Percentiles rank a stretch among this genome's conserved stretches.
Conservation (phyloP, 2,329 filamentous ascomycete genomes). For the Alternaria gansuensis region DNA sequence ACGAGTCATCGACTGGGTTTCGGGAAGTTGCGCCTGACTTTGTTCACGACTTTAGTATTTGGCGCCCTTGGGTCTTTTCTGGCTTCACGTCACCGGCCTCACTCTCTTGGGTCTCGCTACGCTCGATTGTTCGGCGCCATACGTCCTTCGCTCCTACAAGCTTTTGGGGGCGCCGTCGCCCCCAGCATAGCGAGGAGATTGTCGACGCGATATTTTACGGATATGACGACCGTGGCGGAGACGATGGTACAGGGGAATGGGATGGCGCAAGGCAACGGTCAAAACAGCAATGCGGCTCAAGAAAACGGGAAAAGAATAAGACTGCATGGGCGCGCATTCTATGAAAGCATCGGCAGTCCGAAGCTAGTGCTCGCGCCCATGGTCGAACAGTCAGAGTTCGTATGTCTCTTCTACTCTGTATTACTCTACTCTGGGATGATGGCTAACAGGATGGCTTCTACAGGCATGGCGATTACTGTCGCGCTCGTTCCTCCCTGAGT, state of each 20-base stretch:
- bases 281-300: slow-evolving; percentile 18
- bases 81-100: neutral
- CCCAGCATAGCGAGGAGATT: slow-evolving; percentile 19
- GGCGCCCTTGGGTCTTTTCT: neutral
- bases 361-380: slow-evolving; percentile 93
- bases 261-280: neutral
- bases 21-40: too few species aligned
- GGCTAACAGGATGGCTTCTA: slow-evolving; percentile 18
- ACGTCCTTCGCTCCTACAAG: slow-evolving; percentile 24
- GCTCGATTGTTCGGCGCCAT: slow-evolving; percentile 28
- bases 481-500: slow-evolving; percentile 81
- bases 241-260: slow-evolving; percentile 20
- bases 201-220: slow-evolving; percentile 22
- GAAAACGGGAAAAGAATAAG: slow-evolving; percentile 57
- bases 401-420: slow-evolving; percentile 59
- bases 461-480: slow-evolving; percentile 97
- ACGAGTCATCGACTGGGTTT: neutral
- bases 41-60: neutral
- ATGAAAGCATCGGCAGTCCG: slow-evolving; percentile 91
- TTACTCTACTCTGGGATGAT: neutral
- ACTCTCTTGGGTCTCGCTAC: neutral
- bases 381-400: slow-evolving; percentile 98
- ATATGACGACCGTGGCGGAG: slow-evolving; percentile 29
- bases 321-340: slow-evolving; percentile 86
- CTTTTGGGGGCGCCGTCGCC: slow-evolving; percentile 37